Evolutionary conservation across 140 eudicot genomes (phyloP), one percentile per base, ranked within the genome.

Genomic region (Senecio squalidus): DNA sequence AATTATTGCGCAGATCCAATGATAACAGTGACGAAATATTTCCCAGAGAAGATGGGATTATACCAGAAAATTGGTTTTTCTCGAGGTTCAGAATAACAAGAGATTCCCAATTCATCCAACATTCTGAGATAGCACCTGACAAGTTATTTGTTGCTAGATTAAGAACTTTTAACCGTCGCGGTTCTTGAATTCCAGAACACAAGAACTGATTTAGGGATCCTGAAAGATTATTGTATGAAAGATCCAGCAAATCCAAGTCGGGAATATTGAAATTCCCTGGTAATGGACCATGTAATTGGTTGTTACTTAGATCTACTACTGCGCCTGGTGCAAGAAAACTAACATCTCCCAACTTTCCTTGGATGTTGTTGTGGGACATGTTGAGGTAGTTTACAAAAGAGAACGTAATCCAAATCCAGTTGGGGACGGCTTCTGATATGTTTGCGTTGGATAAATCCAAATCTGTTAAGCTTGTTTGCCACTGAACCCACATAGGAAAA

Each of bases 61-160:
- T 60, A 15, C 87, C 86, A 1, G 72, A 70, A 13, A 83, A 66
- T 13, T 1, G 30, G 56, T 83, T 83, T 1, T 64, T 45, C 15
- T 67, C 71, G 1, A 83, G 57, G 67, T 58, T 57, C 18, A 83
- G 58, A 38, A 61, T 18, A 1, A 11, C 46, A 33, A 72, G 23
- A 26, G 20, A 26, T 5, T 36, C 72, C 71, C 68, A 65, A 9
- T 72, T 34, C 36, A 11, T 55, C 77, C 77, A 72, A 52, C 74
- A 73, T 50, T 73, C 58, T 1, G 73, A 25, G 20, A 73, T n/a
- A 22, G 11, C 50, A 46, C 77, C 72, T 18, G 67, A 56, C 48
- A 72, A 21, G 25, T 46, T 55, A 64, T 72, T 72, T 23, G 38
- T 55, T 1, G 40, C 66, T 58, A 64, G 53, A 72, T 55, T 39